These are phyloP conservation scores for Trametes pubescens DNA, from an alignment of 1,284 basidiomycete species.

Conservation along the genomic window DNA sequence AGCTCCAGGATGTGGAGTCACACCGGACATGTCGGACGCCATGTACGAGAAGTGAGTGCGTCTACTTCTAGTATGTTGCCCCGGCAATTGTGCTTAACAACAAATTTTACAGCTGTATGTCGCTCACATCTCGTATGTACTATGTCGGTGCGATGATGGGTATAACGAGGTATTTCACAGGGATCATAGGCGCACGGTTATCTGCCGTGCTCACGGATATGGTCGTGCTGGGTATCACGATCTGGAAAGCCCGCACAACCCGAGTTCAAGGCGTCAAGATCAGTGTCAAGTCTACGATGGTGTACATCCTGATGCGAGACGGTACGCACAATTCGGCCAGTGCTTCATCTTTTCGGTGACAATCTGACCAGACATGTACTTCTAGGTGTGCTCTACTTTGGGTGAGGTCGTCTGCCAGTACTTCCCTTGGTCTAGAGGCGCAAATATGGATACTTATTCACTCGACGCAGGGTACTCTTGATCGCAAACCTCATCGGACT, in stretches of 20 bases:
- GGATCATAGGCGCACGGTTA: slow-evolving; percentile 11
- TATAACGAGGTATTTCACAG: neutral
- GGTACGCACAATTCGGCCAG: neutral
- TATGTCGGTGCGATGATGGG: no score
- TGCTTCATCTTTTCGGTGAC: neutral
- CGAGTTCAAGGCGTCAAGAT: neutral
- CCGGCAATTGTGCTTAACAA: no score
- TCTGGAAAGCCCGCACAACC: slow-evolving; percentile 1
- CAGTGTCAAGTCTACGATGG: neutral
- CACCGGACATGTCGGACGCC: neutral
- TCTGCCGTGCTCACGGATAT: slow-evolving; percentile 17
- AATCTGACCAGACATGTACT: no score
- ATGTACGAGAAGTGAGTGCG: neutral
- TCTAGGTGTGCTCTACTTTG: neutral
- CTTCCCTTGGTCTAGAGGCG: no score
- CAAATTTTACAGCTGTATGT: neutral
- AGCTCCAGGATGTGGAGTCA: neutral
- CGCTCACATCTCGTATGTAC: no score
- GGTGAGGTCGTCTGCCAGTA: neutral
- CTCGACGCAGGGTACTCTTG: neutral
- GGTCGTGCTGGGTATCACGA: slow-evolving; percentile 15
- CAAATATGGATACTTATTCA: neutral
- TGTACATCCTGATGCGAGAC: neutral
- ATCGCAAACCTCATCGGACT: neutral
- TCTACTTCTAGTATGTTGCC: neutral